Base-by-base conservation (phyloP, 2,329 filamentous ascomycete species). In the Periconia sp. region DNA sequence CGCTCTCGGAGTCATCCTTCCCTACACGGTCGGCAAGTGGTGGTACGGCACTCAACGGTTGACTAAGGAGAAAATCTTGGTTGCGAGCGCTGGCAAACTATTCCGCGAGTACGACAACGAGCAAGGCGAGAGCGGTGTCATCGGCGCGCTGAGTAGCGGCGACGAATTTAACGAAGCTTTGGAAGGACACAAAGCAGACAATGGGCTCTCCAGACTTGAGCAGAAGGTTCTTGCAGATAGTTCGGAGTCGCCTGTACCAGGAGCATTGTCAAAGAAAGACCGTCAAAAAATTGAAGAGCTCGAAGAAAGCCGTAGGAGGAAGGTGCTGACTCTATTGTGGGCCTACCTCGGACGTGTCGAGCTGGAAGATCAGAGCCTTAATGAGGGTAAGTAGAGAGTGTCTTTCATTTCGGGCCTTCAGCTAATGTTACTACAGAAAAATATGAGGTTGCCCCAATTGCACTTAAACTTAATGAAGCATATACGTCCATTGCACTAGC, bases 31-130 rank as follows among this genome's bases (percentile, higher is more conserved):
- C 42, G 94, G 94, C 34, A 91, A 88, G 46, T 99, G 94, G 94
- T 99, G 94, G 94, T 99, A 99, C 68, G 94, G 95, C 48, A 95
- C 90, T 23, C 92, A 96, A 71, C 84, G 86, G 60, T 84, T 89
- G 72, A 97, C 94, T 25, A 95, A 92, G 74, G 95, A 99, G 72
- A 90, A 89, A 57, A 88, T 97, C 18, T 79, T 96, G 41, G 87
- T 96, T 67, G 89, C 94, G 66, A 96, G 89, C 71, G 92, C 95
- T 57, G 95, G 95, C 70, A 92, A 90, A 55, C 82, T 99, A 45
- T 97, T 99, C 81, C 87, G 86, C 59, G 90, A 96, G 65, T 99
- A 95, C 73, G 85, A 89, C 53, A 92, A 96, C 40, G 82, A 84
- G 51, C 87, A 94, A 52, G 84, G 89, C 50, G 86, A 89, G 60